A percentile compares a stretch with the other conserved stretches of the same genome.
These are phyloP conservation scores for Massariosphaeria phaeospora DNA, from an alignment of 495 filamentous ascomycete species.

Conservation along the genomic window DNA sequence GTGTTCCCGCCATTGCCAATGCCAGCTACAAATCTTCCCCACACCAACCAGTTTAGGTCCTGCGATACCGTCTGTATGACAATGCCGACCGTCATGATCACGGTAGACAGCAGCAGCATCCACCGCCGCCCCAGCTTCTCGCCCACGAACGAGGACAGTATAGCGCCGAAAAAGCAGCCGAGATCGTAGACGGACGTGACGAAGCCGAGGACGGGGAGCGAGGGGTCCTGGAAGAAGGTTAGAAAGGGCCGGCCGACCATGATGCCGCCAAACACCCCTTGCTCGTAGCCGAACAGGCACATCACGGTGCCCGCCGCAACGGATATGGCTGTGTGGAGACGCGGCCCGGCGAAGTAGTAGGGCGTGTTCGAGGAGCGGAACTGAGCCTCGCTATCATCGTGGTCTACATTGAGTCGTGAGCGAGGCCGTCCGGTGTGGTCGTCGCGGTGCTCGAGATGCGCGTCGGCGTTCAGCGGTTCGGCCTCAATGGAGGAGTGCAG, in stretches of 20 bases:
- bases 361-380: no score
- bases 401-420: no score
- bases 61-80: slow-evolving; percentile 45
- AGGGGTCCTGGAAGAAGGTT: slow-evolving; percentile 41
- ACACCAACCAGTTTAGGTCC: slow-evolving; percentile 44
- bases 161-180: slow-evolving; percentile 45
- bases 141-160: slow-evolving; percentile 44
- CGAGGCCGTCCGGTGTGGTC: no score
- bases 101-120: slow-evolving; percentile 44
- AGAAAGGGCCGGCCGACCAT: slow-evolving; percentile 24
- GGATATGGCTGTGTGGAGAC: no score
- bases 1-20: slow-evolving; percentile 52
- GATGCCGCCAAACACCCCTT: slow-evolving; percentile 35
- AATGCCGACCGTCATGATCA: slow-evolving; percentile 45
- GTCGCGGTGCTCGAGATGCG: no score
- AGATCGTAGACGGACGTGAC: slow-evolving; percentile 52
- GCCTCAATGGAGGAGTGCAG: no score
- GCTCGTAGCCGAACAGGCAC: slow-evolving; percentile 30
- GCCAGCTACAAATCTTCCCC: slow-evolving; percentile 47
- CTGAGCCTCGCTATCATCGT: no score
- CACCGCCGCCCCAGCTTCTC: slow-evolving; percentile 48
- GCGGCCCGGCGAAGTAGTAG: no score
- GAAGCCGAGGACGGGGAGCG: slow-evolving; percentile 43
- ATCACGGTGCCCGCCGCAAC: no score
- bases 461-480: no score